Evolutionary conservation across 768 basidiomycete species (phyloP), one percentile per base, ranked within the genome.

Genomic region (Cystobasidium ongulense): DNA sequence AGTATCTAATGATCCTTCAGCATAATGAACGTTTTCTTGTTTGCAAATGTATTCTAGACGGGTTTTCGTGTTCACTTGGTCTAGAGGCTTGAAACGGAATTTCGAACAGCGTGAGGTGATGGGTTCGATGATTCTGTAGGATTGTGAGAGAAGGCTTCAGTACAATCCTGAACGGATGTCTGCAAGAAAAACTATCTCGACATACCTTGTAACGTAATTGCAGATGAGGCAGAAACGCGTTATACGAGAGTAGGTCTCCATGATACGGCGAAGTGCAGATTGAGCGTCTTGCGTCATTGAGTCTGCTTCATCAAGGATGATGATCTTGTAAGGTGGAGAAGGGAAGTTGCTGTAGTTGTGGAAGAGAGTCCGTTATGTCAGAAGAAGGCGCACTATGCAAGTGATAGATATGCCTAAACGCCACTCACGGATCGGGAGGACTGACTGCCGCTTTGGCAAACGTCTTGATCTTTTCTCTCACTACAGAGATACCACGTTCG

Each of bases 221-320:
- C 96, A 99, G 21, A 98, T 92, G 25, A 99, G 84, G 81, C 96
- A 99, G 83, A 99, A 99, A 3, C 96, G 86, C 36, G 96, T 99
- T 80, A 98, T 98, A 71, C 90, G 86, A 21, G 91, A 91, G 79
- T 98, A 93, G n/a, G 88, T 94, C 82, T 99, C 96, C 96, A 99
- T 99, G 80, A 98, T 98, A n/a, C 96, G 87, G 50, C 96, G 86
- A 46, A 99, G 84, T 0, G 96, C 96, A 38, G 90, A 93, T 81
- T 99, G 96, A 3, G 96, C 96, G 80, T 99, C 96, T 82, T 98
- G 95, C 4, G 96, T 99, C 96, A 99, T 99, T 4, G 92, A 95
- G 81, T 99, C 96, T 25, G 96, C 96, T 82, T 99, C 96, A 78
- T 99, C 96, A 29, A 99, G 86, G 75, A 99, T 98, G 80, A 99